Base-by-base conservation (phyloP, 768 basidiomycete genomes). In the Calocybe indica region DNA sequence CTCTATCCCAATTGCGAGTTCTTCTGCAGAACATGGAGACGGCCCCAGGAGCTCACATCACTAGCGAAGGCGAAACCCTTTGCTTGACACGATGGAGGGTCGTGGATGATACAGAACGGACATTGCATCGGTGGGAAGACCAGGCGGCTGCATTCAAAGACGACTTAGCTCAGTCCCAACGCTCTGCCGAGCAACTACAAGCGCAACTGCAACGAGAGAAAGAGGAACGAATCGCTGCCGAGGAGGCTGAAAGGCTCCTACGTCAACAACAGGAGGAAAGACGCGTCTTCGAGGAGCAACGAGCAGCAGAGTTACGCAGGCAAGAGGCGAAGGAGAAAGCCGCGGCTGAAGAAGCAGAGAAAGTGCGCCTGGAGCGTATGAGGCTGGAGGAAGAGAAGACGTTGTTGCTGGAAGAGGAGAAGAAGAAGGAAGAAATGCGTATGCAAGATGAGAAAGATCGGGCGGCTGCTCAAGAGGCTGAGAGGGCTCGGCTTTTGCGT, bases 11-110 rank as follows among this genome's bases (percentile, higher is more conserved):
- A 5, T 70, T 82, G 38, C 80, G 75, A 13, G 76, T 79, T 38
- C 61, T 78, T 2, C 65, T 88, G 13, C 71, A 71, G 13, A 65
- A 63, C 15, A 79, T 91, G 70, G 78, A 83, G n/a, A 55, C 67
- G 31, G 51, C 62, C 62, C 71, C 79, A 32, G 64, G 67, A 38
- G 59, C 65, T 1, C 62, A 67, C 30, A 79, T 82, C 44, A 46
- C 66, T 12, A 57, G 68, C 37, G 63, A 74, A n/a, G 71, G 74
- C 37, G 74, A 81, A 40, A 58, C 59, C 14, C 47, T 88, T 1
- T 71, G 78, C 47, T 61, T 67, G 13, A 61, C 79, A 9, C 75
- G 85, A 38, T 63, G 65, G 37, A 67, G 72, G 47, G 68, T 70
- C 6, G 67, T 79, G 11, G 74, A 82, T 54, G 76, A 81, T 51